Evolutionary conservation across 169 alveolate genomes (phyloP), one percentile per base, ranked within the genome.

Genomic region (Cystoisospora suis): DNA sequence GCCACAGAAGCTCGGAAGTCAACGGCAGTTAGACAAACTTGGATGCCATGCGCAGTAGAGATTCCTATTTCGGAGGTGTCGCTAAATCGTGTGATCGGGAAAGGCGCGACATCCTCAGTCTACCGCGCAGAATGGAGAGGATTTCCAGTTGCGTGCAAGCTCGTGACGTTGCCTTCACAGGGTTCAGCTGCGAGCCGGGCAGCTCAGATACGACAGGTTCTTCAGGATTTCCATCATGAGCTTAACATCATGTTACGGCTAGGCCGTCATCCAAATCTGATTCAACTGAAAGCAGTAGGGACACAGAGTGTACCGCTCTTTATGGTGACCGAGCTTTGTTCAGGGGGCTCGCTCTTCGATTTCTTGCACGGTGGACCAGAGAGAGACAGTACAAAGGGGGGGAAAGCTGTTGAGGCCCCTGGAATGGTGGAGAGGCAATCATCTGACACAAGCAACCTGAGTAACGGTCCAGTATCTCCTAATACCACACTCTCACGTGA

Each of bases 251-350:
- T 97, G 91, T 89, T 93, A 47, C 86, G 92, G 65, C 72, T 95
- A 34, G n/a, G n/a, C n/a, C 91, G 96, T 83, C 97, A 97, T 87
- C 98, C 97, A 23, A 97, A 97, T 86, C 90, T 97, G 44, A 96
- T 90, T 29, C 83, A 36, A n/a, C 7, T 88, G 32, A 17, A 27
- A 81, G 93, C 79, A 27, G 81, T 46, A 5, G 61, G 42, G n/a
- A 77, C 91, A 15, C 59, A 17, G 75, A 29, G 42, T 40, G 61
- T 58, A 2, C 93, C 94, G 53, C 49, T 92, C 49, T 65, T 92
- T 56, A 94, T 96, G 40, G 96, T 96, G 4, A 94, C 97, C n/a
- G 98, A 96, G 89, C 96, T 85, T 92, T 97, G 98, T 61, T 91
- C 79, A 20, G 98, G 98, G 38, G 98, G 98, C 0, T 93, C 96